A percentile compares a stretch with the other conserved stretches of the same genome.
Conservation (phyloP, 805 yeast species). For the Starmerella bombi region DNA sequence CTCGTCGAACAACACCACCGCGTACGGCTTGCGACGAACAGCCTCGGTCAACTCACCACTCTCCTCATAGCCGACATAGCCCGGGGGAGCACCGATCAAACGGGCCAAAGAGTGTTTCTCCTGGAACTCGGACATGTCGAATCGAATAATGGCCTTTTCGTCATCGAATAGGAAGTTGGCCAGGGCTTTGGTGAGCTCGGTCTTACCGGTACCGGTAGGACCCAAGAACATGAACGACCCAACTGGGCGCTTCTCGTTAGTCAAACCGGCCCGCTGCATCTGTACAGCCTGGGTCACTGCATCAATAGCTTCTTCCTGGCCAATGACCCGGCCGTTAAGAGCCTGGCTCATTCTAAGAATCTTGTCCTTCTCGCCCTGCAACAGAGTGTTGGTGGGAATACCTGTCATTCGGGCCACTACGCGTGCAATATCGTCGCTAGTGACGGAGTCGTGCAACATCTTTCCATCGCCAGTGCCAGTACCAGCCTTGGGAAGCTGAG, state of each 20-base stretch:
- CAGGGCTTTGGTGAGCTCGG: conserved; percentile 83
- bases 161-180: conserved; percentile 89
- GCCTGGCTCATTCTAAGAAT: conserved; percentile 75
- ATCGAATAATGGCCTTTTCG: conserved; percentile 71
- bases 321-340: conserved; percentile 66
- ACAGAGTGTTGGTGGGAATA: conserved; percentile 76
- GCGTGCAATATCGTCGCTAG: conserved; percentile 84
- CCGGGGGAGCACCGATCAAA: conserved; percentile 95
- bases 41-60: conserved; percentile 93
- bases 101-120: conserved; percentile 86
- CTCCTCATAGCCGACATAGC: conserved; percentile 91
- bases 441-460: conserved; percentile 78
- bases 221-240: conserved; percentile 95
- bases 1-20: conserved; percentile 88
- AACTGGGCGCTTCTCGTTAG: conserved; percentile 87
- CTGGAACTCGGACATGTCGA: conserved; percentile 97
- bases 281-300: conserved; percentile 90
- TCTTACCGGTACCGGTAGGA: conserved; percentile 98
- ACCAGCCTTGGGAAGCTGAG: conserved; percentile 40
- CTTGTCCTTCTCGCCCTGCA: conserved; percentile 91
- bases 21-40: conserved; percentile 84
- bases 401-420: conserved; percentile 94
- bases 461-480: conserved; percentile 25
- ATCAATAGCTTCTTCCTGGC: conserved; percentile 88
- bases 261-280: conserved; percentile 89